Evolutionary conservation across 1,284 basidiomycete species (phyloP).

Genomic region (Takashimella koratensis): DNA sequence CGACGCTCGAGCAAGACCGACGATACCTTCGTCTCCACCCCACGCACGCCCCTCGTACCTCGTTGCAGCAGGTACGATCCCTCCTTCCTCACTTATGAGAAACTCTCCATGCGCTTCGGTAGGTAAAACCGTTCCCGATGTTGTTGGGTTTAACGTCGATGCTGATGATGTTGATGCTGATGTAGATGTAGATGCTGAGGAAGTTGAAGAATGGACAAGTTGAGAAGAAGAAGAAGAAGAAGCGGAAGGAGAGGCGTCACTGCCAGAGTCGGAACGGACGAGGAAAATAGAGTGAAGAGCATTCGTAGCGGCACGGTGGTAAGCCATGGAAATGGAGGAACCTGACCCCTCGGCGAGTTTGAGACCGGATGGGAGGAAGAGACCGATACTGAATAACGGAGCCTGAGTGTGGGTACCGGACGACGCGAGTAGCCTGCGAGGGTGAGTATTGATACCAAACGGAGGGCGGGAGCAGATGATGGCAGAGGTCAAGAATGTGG

Average conservation of each 20-base stretch:
- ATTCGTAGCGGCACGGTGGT: conserved; percentile 68
- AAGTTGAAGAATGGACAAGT: too few species aligned
- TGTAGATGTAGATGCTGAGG: not conserved
- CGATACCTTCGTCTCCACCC: not conserved
- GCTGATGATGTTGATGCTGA: not conserved
- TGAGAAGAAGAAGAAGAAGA: too few species aligned
- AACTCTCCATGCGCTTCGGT: not conserved
- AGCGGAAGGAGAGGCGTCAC: not conserved
- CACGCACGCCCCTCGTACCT: not conserved
- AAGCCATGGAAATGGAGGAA: conserved; percentile 88
- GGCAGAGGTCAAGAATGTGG: conserved; percentile 5
- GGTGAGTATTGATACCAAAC: too few species aligned
- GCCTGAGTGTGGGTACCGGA: conserved; percentile 84
- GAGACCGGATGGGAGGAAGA: conserved; percentile 75
- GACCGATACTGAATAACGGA: conserved; percentile 88
- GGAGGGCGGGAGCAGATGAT: too few species aligned
- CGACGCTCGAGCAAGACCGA: not conserved
- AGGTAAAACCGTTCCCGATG: not conserved
- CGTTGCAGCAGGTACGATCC: not conserved
- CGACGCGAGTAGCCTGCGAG: conserved; percentile 84
- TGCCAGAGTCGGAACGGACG: conserved; percentile 18
- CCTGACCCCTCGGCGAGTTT: conserved; percentile 95
- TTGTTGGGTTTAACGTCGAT: not conserved
- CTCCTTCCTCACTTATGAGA: not conserved
- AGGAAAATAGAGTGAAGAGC: conserved; percentile 43